Percentiles rank a stretch among this genome's conserved stretches.
phyloP scores from a whole-genome alignment of 202 grass and related monocot genomes.

The Schoenoplectus triqueter region DNA sequence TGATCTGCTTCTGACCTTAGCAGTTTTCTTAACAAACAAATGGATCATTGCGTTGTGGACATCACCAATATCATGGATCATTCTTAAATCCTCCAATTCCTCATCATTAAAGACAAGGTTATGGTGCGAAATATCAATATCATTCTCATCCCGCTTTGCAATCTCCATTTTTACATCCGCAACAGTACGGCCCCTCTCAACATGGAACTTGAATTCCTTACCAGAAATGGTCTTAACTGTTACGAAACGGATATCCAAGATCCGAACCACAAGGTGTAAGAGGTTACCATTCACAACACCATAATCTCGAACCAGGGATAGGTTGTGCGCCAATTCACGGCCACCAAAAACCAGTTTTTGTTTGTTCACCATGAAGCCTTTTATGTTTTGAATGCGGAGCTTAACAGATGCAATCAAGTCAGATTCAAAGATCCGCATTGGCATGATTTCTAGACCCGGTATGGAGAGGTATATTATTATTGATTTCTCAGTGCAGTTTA shows the following conservation, averaged over 20 bases:
- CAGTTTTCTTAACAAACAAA: constrained; percentile 48
- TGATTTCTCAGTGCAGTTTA: constrained; percentile 34
- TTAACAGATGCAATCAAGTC: constrained; percentile 69
- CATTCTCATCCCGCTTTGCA: constrained; percentile 29
- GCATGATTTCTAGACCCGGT: constrained; percentile 50
- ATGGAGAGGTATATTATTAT: constrained; percentile 59
- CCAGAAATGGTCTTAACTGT: constrained; percentile 48
- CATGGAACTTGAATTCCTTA: constrained; percentile 56
- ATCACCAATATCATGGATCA: constrained; percentile 62
- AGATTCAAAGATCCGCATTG: constrained; percentile 55
- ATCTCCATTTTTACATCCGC: constrained; percentile 56
- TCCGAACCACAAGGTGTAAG: constrained; percentile 61
- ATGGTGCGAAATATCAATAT: constrained; percentile 34
- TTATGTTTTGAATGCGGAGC: constrained; percentile 61
- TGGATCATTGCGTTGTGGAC: constrained; percentile 60
- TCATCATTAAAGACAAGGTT: constrained; percentile 56
- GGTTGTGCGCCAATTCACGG: constrained; percentile 57
- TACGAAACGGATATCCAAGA: constrained; percentile 59
- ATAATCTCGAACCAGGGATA: constrained; percentile 55
- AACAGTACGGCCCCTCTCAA: constrained; percentile 51
- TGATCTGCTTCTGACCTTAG: constrained; percentile 30
- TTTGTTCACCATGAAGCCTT: constrained; percentile 56
- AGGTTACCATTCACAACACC: constrained; percentile 56
- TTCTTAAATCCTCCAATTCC: constrained; percentile 54
- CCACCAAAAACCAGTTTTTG: constrained; percentile 63